Base-by-base conservation (phyloP, 2,329 filamentous ascomycete genomes). In the Alternaria longipes region DNA sequence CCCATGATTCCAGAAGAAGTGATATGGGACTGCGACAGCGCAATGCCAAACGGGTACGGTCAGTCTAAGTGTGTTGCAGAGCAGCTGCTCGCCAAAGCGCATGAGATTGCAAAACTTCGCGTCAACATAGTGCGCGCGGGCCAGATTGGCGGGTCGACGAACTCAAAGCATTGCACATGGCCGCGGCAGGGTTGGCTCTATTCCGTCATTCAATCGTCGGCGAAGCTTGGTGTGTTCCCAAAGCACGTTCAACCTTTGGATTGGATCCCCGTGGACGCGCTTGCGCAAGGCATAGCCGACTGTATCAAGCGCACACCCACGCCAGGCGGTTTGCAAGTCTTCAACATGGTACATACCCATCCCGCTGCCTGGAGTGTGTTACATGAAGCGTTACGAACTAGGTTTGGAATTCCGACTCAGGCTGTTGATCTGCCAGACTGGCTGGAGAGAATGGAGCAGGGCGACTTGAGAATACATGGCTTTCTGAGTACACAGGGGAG, bases 11-110 rank as follows among this genome's bases (percentile, higher is more conserved):
- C 64, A 3, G 66, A 69, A 42, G 20, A 53, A 2, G 61, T 72
- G 14, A 64, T 75, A 24, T 30, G 54, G n/a, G 69, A 77, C 56
- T 63, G 67, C 49, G 41, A 51, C 12, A 59, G 66, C 11, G 69
- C 78, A 1, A 64, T 77, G 11, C 64, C 70, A 22, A 72, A 73
- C 52, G 78, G 20, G 3, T 20, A 20, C 20, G n/a, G 18, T 20
- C 72, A 80, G 54, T 72, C 67, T 12, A 81, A 81, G 64, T 63
- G 60, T 36, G 53, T 65, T 26, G 67, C 63, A 18, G 65, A 67
- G 40, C 61, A 42, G 8, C 56, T 68, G 9, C 53, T 69, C 6
- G 41, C 28, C 5, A 16, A 47, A 26, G 62, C 56, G 6, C 44
- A 65, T 26, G 22, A 60, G 14, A 36, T 40, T 1, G 53, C 34